Evolutionary conservation across 2,329 filamentous ascomycete genomes (phyloP).

Genomic region (Aspergillus ruber): DNA sequence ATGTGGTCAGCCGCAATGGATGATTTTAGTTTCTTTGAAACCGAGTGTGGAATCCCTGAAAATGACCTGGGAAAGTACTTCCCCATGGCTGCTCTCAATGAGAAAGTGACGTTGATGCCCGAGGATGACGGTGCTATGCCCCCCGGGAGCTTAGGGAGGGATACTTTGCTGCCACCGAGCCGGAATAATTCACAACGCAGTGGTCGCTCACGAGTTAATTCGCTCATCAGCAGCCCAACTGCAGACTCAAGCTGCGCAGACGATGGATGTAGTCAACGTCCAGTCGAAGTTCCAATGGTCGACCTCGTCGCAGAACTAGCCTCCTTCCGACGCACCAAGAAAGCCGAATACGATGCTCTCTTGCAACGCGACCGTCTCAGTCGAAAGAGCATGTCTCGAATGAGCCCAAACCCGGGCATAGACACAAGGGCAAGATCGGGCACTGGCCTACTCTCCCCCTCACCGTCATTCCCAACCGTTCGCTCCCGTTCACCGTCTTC

Average conservation of each 20-base stretch:
- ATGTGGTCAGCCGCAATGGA: conserved; percentile 54
- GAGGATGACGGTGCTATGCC: conserved; percentile 22
- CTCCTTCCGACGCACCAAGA: conserved; percentile 48
- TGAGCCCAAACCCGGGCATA: conserved; percentile 11
- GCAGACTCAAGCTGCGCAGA: conserved; percentile 1
- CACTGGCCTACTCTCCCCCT: conserved; percentile 3
- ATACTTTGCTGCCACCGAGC: conserved; percentile 9
- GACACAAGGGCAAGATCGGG: too few species aligned
- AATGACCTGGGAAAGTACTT: conserved; percentile 40
- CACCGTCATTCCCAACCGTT: conserved; percentile 2
- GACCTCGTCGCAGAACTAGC: conserved; percentile 52
- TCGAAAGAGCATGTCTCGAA: conserved; percentile 2
- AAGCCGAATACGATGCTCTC: conserved; percentile 41
- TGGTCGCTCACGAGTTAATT: not conserved
- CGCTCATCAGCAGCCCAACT: conserved; percentile 1
- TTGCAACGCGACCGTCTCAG: conserved; percentile 5
- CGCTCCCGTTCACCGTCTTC: conserved; percentile 12
- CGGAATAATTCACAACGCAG: not conserved
- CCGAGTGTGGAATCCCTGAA: conserved; percentile 48
- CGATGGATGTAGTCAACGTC: not conserved
- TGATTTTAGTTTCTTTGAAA: conserved; percentile 59
- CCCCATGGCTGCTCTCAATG: conserved; percentile 37
- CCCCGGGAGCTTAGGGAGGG: conserved; percentile 9
- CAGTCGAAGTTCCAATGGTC: conserved; percentile 18
- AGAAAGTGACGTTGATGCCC: conserved; percentile 39